These are phyloP conservation scores for Metschnikowia henanensis DNA, from an alignment of 805 yeast species.

Conservation along the genomic window DNA sequence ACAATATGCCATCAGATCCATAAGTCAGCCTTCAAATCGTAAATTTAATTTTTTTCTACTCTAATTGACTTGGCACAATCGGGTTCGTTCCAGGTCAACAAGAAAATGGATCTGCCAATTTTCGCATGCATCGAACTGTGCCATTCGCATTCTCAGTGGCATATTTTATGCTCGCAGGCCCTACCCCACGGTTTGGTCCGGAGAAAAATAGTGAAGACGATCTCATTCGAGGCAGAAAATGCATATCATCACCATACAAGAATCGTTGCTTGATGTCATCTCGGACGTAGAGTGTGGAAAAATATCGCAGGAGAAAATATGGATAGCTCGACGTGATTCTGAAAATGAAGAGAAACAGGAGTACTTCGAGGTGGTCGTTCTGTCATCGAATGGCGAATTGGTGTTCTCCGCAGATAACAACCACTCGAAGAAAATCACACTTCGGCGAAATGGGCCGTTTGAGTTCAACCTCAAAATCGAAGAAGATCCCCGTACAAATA, in stretches of 20 bases:
- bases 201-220: not conserved
- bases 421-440: not conserved
- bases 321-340: slow-evolving; percentile 39
- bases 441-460: not conserved
- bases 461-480: slow-evolving; percentile 3
- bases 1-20: too few species aligned
- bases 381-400: slow-evolving; percentile 2
- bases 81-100: too few species aligned
- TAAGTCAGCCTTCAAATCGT: too few species aligned
- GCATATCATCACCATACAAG: slow-evolving; percentile 41
- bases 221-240: slow-evolving; percentile 6
- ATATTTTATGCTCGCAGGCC: not conserved
- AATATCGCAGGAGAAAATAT: slow-evolving; percentile 34
- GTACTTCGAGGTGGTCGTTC: slow-evolving; percentile 6
- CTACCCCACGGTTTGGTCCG: slow-evolving; percentile 3
- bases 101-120: too few species aligned
- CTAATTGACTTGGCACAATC: too few species aligned
- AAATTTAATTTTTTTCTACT: too few species aligned
- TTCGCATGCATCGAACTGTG: too few species aligned
- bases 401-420: not conserved
- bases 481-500: slow-evolving; percentile 1
- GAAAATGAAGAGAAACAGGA: slow-evolving; percentile 17
- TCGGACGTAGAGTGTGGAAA: slow-evolving; percentile 31
- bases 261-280: slow-evolving; percentile 44
- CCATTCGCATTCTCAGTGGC: not conserved